Base-by-base conservation (phyloP, 352 stramenopile species). In the Pythium myriotylum region DNA sequence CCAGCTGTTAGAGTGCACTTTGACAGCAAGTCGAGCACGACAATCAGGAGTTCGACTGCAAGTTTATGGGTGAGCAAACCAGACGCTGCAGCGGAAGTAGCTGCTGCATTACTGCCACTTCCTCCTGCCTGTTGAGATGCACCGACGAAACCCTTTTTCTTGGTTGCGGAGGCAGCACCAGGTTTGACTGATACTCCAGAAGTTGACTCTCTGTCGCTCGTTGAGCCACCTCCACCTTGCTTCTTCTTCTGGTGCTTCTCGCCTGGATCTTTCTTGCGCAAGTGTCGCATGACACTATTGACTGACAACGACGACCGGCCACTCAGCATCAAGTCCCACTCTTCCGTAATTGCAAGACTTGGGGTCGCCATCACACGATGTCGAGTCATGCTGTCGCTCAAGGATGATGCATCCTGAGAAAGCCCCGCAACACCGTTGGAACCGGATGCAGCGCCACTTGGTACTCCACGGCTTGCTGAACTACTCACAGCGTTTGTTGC, bases 301-400 rank as follows among this genome's bases (percentile, higher is more conserved):
- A 93, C 74, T 4, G 83, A 88, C 5, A 96, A 65, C 24, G 76
- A 89, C 23, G 86, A 96, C 17, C 86, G 65, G 4, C 87, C 87
- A 0, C 59, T 63, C 27, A 88, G 75, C 65, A 96, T 83, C 52
- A 83, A 77, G 37, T 89, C 72, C 80, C 86, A 96, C 47, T 96
- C 87, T 48, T 96, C 77, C 4, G 89, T 74, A 32, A 95, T 91
- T 29, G 86, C 87, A 42, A 96, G 70, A 4, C 84, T 88, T 16
- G 87, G 87, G 12, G 87, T 96, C n/a, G 87, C 87, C 87, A 95
- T 94, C 24, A 96, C 86, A 41, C 86, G 81, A 32, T 94, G 88
- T 0, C 84, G 74, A 22, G 76, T 81, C 72, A 90, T 91, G n/a
- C 81, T 87, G 47, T 93, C 84, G 40, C 52, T 64, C 10, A 62